phyloP scores from a whole-genome alignment of 2,329 filamentous ascomycete genomes.

The Fusarium armeniacum region DNA sequence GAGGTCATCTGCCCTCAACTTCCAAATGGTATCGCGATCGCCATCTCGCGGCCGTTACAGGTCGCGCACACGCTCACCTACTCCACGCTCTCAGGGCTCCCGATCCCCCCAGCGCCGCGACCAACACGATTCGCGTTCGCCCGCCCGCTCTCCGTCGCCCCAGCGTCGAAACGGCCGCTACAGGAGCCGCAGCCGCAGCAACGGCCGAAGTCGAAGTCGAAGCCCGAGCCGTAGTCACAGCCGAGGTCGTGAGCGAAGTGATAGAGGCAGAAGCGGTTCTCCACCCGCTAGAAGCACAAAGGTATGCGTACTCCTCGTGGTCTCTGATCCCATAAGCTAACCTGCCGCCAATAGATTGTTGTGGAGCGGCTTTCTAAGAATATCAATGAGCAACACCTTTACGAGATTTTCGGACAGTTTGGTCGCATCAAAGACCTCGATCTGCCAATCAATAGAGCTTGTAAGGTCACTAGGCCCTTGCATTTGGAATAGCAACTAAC shows the following conservation, averaged over 20 bases:
- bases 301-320: conserved; percentile 52
- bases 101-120: conserved; percentile 53
- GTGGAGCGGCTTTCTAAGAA: conserved; percentile 97
- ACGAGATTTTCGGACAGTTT: conserved; percentile 92
- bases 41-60: conserved; percentile 53
- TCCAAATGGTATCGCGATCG: conserved; percentile 52
- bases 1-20: conserved; percentile 8
- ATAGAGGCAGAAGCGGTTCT: conserved; percentile 56
- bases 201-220: conserved; percentile 47
- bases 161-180: conserved; percentile 54
- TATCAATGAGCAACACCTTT: conserved; percentile 87
- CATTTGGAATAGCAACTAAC: conserved; percentile 31
- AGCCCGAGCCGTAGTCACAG: conserved; percentile 54
- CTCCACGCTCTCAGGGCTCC: conserved; percentile 54
- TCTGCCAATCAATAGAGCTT: conserved; percentile 88
- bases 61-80: conserved; percentile 55
- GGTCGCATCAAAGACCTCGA: conserved; percentile 89
- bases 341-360: conserved; percentile 75
- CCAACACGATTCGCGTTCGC: conserved; percentile 54
- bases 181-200: conserved; percentile 49
- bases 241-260: conserved; percentile 52
- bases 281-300: conserved; percentile 66
- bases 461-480: conserved; percentile 64
- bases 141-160: conserved; percentile 53
- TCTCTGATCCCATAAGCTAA: conserved; percentile 21